These are phyloP conservation scores for Boletus speciosus DNA, from an alignment of 768 basidiomycete genomes.

Conservation along the genomic window DNA sequence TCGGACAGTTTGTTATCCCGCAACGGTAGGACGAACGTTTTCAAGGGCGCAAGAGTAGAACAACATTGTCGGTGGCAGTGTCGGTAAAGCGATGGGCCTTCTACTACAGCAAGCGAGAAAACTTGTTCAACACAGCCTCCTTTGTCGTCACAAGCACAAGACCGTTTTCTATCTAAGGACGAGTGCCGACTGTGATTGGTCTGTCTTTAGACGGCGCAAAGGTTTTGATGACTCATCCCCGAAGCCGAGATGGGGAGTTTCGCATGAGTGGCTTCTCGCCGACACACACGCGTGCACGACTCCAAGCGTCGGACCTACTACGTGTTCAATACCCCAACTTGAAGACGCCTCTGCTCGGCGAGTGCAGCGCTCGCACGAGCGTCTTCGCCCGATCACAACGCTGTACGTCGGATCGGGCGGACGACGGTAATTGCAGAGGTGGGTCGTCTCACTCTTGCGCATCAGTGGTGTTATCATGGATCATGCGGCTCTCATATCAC, in stretches of 20 bases:
- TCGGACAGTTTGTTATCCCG: neutral
- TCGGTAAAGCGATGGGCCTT: neutral
- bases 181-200: neutral
- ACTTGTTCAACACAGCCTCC: constrained; percentile 4
- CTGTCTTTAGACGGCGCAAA: neutral
- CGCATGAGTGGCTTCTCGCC: neutral
- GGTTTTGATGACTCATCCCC: neutral
- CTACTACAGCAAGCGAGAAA: neutral
- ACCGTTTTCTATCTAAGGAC: too few species aligned
- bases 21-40: too few species aligned
- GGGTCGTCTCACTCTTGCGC: neutral
- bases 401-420: neutral
- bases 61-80: neutral
- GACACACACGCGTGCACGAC: too few species aligned
- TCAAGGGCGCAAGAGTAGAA: neutral
- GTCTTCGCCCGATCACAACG: neutral
- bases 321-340: neutral
- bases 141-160: neutral
- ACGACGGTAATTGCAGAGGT: neutral
- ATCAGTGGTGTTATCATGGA: neutral
- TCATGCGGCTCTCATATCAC: neutral
- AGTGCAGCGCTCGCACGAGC: neutral
- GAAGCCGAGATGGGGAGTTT: neutral
- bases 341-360: neutral
- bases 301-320: neutral